A percentile compares a stretch with the other conserved stretches of the same genome.
Evolutionary conservation across 495 filamentous ascomycete species (phyloP).

Genomic region (Neurospora africana): DNA sequence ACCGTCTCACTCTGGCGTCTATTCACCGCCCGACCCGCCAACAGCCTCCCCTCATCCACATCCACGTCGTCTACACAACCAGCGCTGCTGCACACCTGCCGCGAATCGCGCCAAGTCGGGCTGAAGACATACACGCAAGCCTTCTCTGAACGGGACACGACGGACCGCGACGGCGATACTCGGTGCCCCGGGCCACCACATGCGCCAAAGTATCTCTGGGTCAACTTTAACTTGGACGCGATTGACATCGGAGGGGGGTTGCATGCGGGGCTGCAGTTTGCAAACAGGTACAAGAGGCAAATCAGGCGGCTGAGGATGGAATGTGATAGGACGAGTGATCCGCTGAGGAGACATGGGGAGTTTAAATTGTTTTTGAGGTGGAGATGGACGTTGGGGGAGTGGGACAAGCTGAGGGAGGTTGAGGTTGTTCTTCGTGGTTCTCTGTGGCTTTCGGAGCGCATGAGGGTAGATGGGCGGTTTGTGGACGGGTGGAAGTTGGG

Average conservation of each 20-base stretch:
- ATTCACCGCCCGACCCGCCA: background rate
- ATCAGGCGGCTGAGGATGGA: background rate
- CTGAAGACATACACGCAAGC: background rate
- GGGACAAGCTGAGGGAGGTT: background rate
- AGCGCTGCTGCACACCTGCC: background rate
- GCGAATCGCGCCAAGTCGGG: background rate
- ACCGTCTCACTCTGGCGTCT: background rate
- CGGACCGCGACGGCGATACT: background rate
- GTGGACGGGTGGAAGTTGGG: background rate
- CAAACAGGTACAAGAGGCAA: background rate
- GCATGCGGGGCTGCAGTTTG: background rate
- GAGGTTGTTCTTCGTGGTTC: background rate
- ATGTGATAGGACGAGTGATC: background rate
- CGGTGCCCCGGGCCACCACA: no score
- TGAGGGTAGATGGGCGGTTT: background rate
- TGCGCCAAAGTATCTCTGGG: background rate
- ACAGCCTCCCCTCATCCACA: background rate
- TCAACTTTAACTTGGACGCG: background rate
- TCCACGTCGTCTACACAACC: no score
- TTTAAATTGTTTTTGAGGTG: background rate
- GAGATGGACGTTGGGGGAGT: background rate
- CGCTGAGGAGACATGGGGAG: background rate
- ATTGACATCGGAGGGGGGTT: background rate
- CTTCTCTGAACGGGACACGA: background rate
- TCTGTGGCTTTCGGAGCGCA: background rate